These are phyloP conservation scores for Calonectria multiphialidica DNA, from an alignment of 2,329 filamentous ascomycete species.

Conservation along the genomic window DNA sequence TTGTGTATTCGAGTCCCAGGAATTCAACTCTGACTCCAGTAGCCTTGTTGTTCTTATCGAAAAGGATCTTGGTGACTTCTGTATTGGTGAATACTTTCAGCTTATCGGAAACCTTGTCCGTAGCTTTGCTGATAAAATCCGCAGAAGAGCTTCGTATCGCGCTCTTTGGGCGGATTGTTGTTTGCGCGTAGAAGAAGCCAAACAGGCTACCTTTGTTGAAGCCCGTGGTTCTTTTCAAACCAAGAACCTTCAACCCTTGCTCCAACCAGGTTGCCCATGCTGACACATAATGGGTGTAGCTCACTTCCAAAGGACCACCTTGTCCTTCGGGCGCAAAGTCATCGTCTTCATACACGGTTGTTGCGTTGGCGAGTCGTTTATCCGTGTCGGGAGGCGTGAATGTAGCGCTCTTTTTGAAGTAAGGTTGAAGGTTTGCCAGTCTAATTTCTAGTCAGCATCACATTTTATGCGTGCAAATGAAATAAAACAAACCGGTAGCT, in stretches of 20 bases:
- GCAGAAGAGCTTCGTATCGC: neutral
- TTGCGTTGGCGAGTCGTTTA: neutral
- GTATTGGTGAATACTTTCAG: neutral
- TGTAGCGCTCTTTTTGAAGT: constrained; percentile 2
- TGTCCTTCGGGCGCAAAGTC: neutral
- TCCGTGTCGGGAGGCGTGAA: neutral
- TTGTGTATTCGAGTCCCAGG: constrained; percentile 24
- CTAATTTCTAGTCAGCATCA: neutral
- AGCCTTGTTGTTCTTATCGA: neutral
- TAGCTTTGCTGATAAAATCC: neutral
- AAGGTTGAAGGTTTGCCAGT: neutral
- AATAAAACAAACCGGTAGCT: constrained; percentile 7
- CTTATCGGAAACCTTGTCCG: neutral
- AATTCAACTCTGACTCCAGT: constrained; percentile 1
- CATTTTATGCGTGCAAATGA: neutral
- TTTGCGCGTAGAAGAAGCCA: neutral
- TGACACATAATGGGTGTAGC: neutral
- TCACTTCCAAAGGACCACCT: constrained; percentile 2
- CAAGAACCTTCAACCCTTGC: neutral
- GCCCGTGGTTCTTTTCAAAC: neutral
- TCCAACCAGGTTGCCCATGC: constrained; percentile 6
- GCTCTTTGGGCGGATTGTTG: neutral
- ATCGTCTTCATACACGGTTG: neutral
- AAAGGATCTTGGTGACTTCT: constrained; percentile 3
- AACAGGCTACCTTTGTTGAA: neutral